Conservation (phyloP, 805 yeast species). For the Clavispora vitiphila region DNA sequence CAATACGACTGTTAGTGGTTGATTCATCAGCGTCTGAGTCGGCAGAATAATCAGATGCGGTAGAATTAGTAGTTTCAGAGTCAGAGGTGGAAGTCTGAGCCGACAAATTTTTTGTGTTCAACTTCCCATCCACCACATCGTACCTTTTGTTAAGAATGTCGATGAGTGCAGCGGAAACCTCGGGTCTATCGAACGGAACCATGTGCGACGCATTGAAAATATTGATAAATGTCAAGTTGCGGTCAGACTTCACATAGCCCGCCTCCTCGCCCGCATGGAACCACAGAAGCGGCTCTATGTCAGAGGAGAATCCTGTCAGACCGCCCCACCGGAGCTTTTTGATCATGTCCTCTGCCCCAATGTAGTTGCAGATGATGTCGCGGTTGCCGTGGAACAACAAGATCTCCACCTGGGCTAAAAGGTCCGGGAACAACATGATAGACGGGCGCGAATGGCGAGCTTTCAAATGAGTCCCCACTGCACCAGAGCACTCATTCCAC, state of each 20-base stretch:
- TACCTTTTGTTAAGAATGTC: conserved; percentile 36
- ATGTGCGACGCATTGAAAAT: conserved; percentile 82
- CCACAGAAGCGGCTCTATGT: conserved; percentile 33
- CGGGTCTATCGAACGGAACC: conserved; percentile 85
- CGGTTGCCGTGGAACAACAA: conserved; percentile 81
- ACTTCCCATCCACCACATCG: neutral
- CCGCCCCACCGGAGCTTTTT: conserved; percentile 57
- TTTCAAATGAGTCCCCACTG: conserved; percentile 49
- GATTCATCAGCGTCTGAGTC: neutral
- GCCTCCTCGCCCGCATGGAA: conserved; percentile 33
- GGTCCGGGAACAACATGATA: conserved; percentile 57
- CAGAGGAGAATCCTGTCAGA: conserved; percentile 45
- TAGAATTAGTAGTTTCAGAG: neutral
- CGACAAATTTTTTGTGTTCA: no score
- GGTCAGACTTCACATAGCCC: conserved; percentile 43
- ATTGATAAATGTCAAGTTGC: conserved; percentile 72
- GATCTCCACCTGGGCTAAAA: conserved; percentile 57
- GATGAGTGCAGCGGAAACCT: conserved; percentile 62
- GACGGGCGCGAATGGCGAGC: conserved; percentile 57
- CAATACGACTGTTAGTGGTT: conserved; percentile 18
- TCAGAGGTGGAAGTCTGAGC: no score
- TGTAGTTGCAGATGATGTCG: conserved; percentile 82
- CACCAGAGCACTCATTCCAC: conserved; percentile 78
- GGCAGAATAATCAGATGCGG: neutral
- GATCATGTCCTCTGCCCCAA: conserved; percentile 69